Base-by-base conservation (phyloP, 2,329 filamentous ascomycete genomes). In the Hypomyces rosellus region DNA sequence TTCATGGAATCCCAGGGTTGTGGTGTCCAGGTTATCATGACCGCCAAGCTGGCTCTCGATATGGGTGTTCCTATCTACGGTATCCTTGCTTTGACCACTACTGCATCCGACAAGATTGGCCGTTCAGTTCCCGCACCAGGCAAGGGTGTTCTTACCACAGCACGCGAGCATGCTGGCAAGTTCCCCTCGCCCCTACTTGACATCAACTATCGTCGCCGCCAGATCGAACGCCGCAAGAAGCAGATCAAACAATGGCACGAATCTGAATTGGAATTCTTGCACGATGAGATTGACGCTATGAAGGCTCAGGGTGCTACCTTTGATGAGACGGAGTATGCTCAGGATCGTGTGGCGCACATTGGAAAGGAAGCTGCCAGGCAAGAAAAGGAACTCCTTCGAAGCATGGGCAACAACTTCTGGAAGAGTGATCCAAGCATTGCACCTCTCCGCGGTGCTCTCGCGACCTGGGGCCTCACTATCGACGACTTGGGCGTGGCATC, bases 1-100 rank as follows among this genome's bases (percentile, higher is more conserved):
- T 99, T 99, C 78, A 97, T 99, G 93, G 93, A 99, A 73, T 96
- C 95, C 3, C 93, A 99, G 73, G 93, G 93, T 65, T 95, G 90
- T 63, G 93, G 95, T 86, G 85, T 99, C 70, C 93, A 99, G 73
- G 80, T 99, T 64, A 92, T 99, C 71, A 99, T 99, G 93, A 95
- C 89, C 56, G 93, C 92, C 50, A 88, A 88, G 74, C 84, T 99
- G 57, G 93, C 93, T 40, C 76, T 99, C 49, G 93, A 99, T 57
- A 99, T 99, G 93, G 93, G 93, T 70, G 89, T 99, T 22, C 93
- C 93, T 12, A 97, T 99, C 64, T 90, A 99, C 65, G 92, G 92
- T 78, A 82, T 99, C 56, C 74, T 99, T 62, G 95, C 88, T 53
- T 81, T 96, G 64, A 96, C 92, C 39, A 89, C 90, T 39, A 99